Evolutionary conservation across 2,329 filamentous ascomycete species (phyloP).

Genomic region (Talaromyces sp.): DNA sequence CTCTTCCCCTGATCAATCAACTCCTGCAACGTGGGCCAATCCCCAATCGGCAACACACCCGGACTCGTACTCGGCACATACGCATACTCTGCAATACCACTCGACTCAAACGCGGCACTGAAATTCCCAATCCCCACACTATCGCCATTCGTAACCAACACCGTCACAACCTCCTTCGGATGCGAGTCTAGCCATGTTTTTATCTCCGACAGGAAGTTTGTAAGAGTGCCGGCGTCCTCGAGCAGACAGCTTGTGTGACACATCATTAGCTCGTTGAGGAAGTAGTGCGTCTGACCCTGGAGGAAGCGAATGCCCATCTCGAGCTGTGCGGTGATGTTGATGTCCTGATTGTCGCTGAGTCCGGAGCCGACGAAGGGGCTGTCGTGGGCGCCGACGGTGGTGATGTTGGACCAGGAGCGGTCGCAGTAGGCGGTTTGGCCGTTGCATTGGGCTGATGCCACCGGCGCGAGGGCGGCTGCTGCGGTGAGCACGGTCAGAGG

Average conservation of each 20-base stretch:
- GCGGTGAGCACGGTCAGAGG: slow-evolving; percentile 9
- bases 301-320: slow-evolving; percentile 63
- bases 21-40: slow-evolving; percentile 46
- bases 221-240: slow-evolving; percentile 59
- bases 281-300: slow-evolving; percentile 62
- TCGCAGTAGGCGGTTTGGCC: slow-evolving; percentile 57
- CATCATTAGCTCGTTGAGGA: slow-evolving; percentile 55
- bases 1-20: slow-evolving; percentile 44
- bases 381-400: slow-evolving; percentile 65
- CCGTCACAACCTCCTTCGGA: slow-evolving; percentile 60
- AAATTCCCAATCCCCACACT: slow-evolving; percentile 34
- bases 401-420: slow-evolving; percentile 59
- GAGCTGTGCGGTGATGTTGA: slow-evolving; percentile 59
- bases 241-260: slow-evolving; percentile 65
- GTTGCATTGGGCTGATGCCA: slow-evolving; percentile 51
- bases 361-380: slow-evolving; percentile 61
- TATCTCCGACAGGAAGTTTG: slow-evolving; percentile 56
- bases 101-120: slow-evolving; percentile 33
- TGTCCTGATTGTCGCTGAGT: slow-evolving; percentile 60
- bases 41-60: slow-evolving; percentile 31
- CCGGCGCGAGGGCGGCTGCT: slow-evolving; percentile 7
- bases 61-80: slow-evolving; percentile 39
- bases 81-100: slow-evolving; percentile 34
- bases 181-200: slow-evolving; percentile 61
- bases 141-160: slow-evolving; percentile 64